Evolutionary conservation across 2,329 filamentous ascomycete genomes (phyloP).

Genomic region (Celoporthe dispersa): DNA sequence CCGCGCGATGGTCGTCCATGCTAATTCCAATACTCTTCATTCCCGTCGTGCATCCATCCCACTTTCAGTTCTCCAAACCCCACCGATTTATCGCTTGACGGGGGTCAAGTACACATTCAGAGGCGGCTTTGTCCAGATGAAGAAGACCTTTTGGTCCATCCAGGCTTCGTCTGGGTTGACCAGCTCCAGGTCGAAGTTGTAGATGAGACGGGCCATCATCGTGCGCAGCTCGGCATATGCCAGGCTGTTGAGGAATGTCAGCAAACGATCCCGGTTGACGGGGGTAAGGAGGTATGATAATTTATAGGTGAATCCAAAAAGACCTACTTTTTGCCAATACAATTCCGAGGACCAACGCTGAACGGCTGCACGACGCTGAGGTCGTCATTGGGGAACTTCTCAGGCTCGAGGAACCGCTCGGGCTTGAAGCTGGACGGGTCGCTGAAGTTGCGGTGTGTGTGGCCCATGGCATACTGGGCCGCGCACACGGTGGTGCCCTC

Average conservation of each 20-base stretch:
- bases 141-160: constrained; percentile 45
- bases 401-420: constrained; percentile 50
- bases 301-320: not conserved
- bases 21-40: not conserved
- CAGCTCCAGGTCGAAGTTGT: constrained; percentile 52
- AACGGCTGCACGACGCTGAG: constrained; percentile 52
- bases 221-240: constrained; percentile 56
- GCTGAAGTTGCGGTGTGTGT: constrained; percentile 48
- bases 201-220: constrained; percentile 52
- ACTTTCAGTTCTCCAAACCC: not conserved
- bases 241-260: constrained; percentile 39
- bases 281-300: too few relatives aligned
- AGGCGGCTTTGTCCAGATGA: constrained; percentile 46
- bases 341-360: constrained; percentile 52
- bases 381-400: constrained; percentile 46
- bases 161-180: constrained; percentile 44
- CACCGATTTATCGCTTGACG: constrained; percentile 25
- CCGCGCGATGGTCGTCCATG: not conserved
- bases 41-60: not conserved
- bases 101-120: constrained; percentile 44
- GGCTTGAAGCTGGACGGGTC: constrained; percentile 51
- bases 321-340: constrained; percentile 54
- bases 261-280: too few relatives aligned
- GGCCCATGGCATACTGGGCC: constrained; percentile 50
- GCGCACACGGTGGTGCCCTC: constrained; percentile 45